Percentiles rank a stretch among this genome's conserved stretches.
These are phyloP conservation scores for Pseudogymnoascus pannorum DNA, from an alignment of 2,329 filamentous ascomycete species.

Conservation along the genomic window DNA sequence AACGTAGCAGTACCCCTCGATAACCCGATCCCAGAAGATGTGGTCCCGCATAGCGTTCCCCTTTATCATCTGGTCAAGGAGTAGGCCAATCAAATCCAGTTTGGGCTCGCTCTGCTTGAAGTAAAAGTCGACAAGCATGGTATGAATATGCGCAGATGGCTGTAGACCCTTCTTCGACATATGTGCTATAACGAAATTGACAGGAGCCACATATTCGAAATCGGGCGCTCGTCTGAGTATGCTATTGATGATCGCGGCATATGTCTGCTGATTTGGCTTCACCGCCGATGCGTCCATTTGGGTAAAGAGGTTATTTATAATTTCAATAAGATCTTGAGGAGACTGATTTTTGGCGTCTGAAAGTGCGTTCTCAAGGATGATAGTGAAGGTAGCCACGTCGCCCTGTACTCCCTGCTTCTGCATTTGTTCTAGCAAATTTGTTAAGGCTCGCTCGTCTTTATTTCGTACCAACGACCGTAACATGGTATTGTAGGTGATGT, in stretches of 20 bases:
- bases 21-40: conserved; percentile 61
- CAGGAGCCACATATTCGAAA: conserved; percentile 39
- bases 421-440: conserved; percentile 53
- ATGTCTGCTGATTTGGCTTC: conserved; percentile 53
- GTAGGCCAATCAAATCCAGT: conserved; percentile 48
- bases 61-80: conserved; percentile 45
- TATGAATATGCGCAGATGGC: conserved; percentile 62
- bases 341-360: conserved; percentile 34
- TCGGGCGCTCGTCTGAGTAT: conserved; percentile 39
- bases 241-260: conserved; percentile 62
- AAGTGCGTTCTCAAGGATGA: conserved; percentile 57
- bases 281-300: conserved; percentile 52
- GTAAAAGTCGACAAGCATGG: conserved; percentile 62
- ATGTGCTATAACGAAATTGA: conserved; percentile 54
- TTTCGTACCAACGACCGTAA: conserved; percentile 51
- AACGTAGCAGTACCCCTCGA: conserved; percentile 56
- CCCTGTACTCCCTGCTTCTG: conserved; percentile 44
- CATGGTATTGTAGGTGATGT: conserved; percentile 58
- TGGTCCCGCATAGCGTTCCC: conserved; percentile 38
- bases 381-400: conserved; percentile 65
- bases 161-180: conserved; percentile 48
- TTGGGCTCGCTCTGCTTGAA: conserved; percentile 53
- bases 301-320: conserved; percentile 47
- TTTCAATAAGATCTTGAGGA: conserved; percentile 41
- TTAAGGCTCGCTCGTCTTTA: conserved; percentile 41